phyloP scores from a whole-genome alignment of 108 stramenopile species.

The Pseudonitzschia delicatissima region DNA sequence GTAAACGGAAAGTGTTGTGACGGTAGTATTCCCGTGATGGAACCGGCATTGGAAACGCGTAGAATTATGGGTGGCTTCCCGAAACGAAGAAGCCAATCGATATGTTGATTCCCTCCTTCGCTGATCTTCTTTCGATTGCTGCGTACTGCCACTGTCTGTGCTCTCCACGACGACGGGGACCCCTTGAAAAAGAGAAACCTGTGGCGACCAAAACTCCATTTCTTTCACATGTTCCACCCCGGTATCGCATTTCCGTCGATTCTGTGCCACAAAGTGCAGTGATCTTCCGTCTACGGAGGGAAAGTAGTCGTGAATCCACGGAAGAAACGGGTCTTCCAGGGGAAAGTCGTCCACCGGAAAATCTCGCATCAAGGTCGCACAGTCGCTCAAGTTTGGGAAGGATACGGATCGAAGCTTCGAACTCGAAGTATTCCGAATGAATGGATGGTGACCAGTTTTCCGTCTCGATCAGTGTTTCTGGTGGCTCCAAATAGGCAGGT shows the following conservation, averaged over 20 bases:
- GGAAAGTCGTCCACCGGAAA: conserved; percentile 68
- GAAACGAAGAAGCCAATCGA: conserved; percentile 27
- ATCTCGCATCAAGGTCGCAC: conserved; percentile 43
- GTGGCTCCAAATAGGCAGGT: conserved; percentile 33
- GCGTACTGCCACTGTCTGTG: background rate
- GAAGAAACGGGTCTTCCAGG: conserved; percentile 73
- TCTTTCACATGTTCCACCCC: conserved; percentile 16
- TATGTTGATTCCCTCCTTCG: conserved; percentile 37
- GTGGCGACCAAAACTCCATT: conserved; percentile 61
- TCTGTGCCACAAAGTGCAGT: conserved; percentile 76
- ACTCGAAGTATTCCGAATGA: conserved; percentile 10
- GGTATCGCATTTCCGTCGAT: conserved; percentile 72
- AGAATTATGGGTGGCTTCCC: conserved; percentile 54
- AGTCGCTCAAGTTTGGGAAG: conserved; percentile 21
- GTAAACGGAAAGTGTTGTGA: conserved; percentile 50
- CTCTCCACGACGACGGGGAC: conserved; percentile 38
- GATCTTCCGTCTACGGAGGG: conserved; percentile 41
- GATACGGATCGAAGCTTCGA: background rate
- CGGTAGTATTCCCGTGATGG: conserved; percentile 21
- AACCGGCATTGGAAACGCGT: conserved; percentile 81
- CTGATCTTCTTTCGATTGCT: conserved; percentile 7
- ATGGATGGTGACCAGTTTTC: background rate
- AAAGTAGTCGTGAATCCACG: conserved; percentile 81
- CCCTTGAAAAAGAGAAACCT: conserved; percentile 68
- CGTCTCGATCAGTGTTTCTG: background rate